Percentiles rank a stretch among this genome's conserved stretches.
phyloP scores from a whole-genome alignment of 2,329 filamentous ascomycete species.

The Pseudopithomyces chartarum region DNA sequence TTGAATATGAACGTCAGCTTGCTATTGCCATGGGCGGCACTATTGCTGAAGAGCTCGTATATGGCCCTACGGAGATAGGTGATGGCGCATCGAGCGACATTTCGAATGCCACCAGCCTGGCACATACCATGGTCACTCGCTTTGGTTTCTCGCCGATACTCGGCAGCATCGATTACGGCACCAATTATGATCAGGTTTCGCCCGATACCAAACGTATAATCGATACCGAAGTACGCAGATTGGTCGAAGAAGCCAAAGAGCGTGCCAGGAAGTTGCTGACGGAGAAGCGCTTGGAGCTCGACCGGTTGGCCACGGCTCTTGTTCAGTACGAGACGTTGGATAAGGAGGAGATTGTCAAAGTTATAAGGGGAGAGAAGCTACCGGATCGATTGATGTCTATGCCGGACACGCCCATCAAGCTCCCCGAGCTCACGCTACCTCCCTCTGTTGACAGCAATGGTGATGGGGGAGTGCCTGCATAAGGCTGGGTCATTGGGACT shows the following conservation, averaged over 20 bases:
- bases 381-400: conserved; percentile 66
- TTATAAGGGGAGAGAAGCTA: conserved; percentile 84
- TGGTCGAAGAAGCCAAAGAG: conserved; percentile 79
- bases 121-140: conserved; percentile 85
- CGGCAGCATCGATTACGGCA: conserved; percentile 86
- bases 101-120: conserved; percentile 76
- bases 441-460: conserved; percentile 19
- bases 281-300: conserved; percentile 80
- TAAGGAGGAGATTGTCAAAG: conserved; percentile 86
- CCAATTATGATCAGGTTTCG: conserved; percentile 80
- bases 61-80: conserved; percentile 87
- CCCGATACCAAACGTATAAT: conserved; percentile 85
- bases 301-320: conserved; percentile 84
- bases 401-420: conserved; percentile 66
- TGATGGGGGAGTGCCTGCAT: conserved; percentile 24
- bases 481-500: conserved; percentile 10
- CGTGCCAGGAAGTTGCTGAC: conserved; percentile 74
- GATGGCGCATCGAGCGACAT: conserved; percentile 87
- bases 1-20: conserved; percentile 79
- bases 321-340: conserved; percentile 94
- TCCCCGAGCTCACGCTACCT: conserved; percentile 59
- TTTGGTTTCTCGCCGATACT: conserved; percentile 88
- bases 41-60: conserved; percentile 89
- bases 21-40: conserved; percentile 85
- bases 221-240: conserved; percentile 82